Evolutionary conservation across 1,284 basidiomycete species (phyloP), one percentile per base, ranked within the genome.

Genomic region (Trametes polyzona): DNA sequence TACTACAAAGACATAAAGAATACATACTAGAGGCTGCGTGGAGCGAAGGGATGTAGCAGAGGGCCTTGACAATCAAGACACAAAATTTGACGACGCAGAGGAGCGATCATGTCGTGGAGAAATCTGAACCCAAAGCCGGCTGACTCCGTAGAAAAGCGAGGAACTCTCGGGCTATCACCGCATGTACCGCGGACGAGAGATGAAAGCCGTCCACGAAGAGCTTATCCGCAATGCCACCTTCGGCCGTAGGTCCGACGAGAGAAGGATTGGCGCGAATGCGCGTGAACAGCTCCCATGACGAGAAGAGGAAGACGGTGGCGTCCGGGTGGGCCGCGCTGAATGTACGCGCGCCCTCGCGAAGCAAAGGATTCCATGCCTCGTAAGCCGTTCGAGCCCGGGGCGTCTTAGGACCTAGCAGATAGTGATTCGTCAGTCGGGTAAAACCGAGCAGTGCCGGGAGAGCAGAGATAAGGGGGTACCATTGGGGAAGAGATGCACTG

Each of bases 221-320:
- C 29, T 55, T 14, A 2, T 21, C 23, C 2, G 27, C 35, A 1
- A 19, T 29, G 7, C 17, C 65, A 39, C 21, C 68, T 42, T 57
- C 79, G 75, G 59, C 52, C 5, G 65, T 36, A 52, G 83, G 77
- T 0, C 77, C 78, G 58, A 76, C 72, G 0, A 62, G 60, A 4
- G 51, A 61, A 1, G 79, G 78, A 46, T 80, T 61, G 49, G 80
- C 73, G 30, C 83, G 68, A 7, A 83, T 62, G 9, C 66, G 68
- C 26, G 70, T 71, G 65, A 84, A 82, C 0, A 74, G 65, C 4
- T 73, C 71, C 58, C 73, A 75, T 0, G 81, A 72, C 3, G 82
- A 83, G 67, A 78, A 83, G 0, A 83, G 42, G 51, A 84, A 64
- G 12, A 76, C 70, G 0, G 80, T 81, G n/a, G 69, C 63, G 39